These are phyloP conservation scores for Acacia crassicarpa DNA, from an alignment of 306 rosid genomes.

Conservation along the genomic window DNA sequence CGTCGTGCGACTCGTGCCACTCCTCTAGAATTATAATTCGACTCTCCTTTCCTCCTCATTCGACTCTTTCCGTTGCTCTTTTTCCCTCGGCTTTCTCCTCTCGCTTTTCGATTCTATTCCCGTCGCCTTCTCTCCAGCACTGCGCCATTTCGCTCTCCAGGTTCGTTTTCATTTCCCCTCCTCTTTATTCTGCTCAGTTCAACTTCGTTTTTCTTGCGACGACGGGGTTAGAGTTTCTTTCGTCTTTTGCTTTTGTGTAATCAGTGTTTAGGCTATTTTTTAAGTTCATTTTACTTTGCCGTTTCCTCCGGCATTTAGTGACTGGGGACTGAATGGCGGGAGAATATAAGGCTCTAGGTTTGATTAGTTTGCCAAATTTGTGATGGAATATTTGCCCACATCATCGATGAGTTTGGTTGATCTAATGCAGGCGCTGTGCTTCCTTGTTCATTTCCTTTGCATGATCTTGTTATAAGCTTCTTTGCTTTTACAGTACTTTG, in stretches of 20 bases:
- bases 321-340: not conserved
- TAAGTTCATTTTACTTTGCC: not conserved
- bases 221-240: conserved; percentile 12
- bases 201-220: conserved; percentile 28
- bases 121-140: conserved; percentile 35
- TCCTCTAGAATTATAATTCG: too few species aligned
- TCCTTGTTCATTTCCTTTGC: not conserved
- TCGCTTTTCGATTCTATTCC: conserved; percentile 30
- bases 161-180: conserved; percentile 33
- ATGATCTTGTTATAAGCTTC: conserved; percentile 19
- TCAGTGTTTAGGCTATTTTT: not conserved
- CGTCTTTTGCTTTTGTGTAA: too few species aligned
- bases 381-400: not conserved
- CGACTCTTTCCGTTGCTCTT: conserved; percentile 52
- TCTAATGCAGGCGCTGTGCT: not conserved
- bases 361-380: conserved; percentile 1
- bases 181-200: not conserved
- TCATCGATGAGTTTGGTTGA: not conserved
- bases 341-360: conserved; percentile 2
- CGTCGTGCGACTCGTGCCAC: too few species aligned
- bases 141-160: conserved; percentile 34
- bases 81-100: conserved; percentile 52
- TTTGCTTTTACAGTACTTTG: not conserved
- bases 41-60: too few species aligned
- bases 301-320: not conserved